Evolutionary conservation across 2,329 filamentous ascomycete genomes (phyloP).

Genomic region (Talaromyces sp.): DNA sequence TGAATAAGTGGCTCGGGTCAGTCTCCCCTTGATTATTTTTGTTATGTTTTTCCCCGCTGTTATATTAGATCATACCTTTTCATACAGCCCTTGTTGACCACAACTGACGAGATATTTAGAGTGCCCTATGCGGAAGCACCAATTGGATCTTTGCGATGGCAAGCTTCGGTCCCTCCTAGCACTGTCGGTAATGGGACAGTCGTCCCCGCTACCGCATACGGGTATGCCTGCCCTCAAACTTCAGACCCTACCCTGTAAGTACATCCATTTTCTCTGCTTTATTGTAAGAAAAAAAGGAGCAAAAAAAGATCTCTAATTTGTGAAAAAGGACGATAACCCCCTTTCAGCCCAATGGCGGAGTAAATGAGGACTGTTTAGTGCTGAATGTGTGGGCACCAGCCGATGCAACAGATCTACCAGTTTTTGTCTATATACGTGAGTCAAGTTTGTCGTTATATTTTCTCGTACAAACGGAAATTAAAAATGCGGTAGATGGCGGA

Average conservation of each 20-base stretch:
- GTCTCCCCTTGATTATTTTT: background rate
- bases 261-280: too few species aligned
- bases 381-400: slow-evolving; percentile 29
- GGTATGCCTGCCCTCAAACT: slow-evolving; percentile 28
- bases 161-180: slow-evolving; percentile 19
- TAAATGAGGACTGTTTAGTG: slow-evolving; percentile 28
- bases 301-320: background rate
- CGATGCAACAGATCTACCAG: slow-evolving; percentile 22
- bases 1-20: slow-evolving; percentile 47
- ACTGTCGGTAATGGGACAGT: slow-evolving; percentile 19
- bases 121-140: slow-evolving; percentile 31
- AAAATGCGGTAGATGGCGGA: slow-evolving; percentile 17
- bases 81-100: background rate
- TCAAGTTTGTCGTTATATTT: slow-evolving; percentile 11
- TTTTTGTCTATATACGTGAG: slow-evolving; percentile 24
- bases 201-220: slow-evolving; percentile 19
- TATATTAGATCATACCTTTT: background rate
- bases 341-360: background rate
- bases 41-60: too few species aligned
- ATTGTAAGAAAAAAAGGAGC: too few species aligned
- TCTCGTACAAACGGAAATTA: background rate
- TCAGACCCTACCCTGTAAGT: slow-evolving; percentile 4
- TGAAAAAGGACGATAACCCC: background rate
- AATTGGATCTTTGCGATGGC: slow-evolving; percentile 26
- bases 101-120: slow-evolving; percentile 17